Conservation (phyloP, 768 basidiomycete species). For the Pleurotus djamor region DNA sequence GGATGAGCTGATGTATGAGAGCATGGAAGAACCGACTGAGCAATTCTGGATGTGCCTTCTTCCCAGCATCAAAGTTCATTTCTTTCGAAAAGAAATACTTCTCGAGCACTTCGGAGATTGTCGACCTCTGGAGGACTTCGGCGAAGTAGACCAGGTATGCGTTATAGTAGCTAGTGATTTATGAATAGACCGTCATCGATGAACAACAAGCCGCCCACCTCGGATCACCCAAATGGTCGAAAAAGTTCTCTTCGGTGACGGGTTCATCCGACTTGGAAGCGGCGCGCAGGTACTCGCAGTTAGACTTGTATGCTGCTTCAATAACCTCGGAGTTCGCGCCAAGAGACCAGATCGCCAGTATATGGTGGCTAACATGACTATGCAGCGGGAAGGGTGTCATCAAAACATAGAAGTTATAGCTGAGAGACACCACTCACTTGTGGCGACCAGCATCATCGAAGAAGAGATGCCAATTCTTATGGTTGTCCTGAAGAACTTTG, state of each 20-base stretch:
- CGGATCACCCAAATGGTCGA: slow-evolving; percentile 55
- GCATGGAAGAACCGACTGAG: slow-evolving; percentile 54
- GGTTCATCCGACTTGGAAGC: slow-evolving; percentile 39
- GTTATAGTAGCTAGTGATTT: slow-evolving; percentile 45
- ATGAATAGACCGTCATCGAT: neutral
- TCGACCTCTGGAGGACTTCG: slow-evolving; percentile 36
- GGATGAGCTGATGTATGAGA: slow-evolving; percentile 64
- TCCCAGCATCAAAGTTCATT: slow-evolving; percentile 36
- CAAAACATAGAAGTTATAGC: slow-evolving; percentile 29
- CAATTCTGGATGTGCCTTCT: slow-evolving; percentile 34
- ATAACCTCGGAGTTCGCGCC: slow-evolving; percentile 46
- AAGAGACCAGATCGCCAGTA: slow-evolving; percentile 57
- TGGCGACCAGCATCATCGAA: slow-evolving; percentile 40
- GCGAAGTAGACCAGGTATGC: slow-evolving; percentile 59
- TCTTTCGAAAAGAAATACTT: slow-evolving; percentile 56
- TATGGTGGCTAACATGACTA: slow-evolving; percentile 55
- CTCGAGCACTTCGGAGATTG: slow-evolving; percentile 45
- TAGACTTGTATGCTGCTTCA: slow-evolving; percentile 32
- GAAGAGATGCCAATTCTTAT: slow-evolving; percentile 52
- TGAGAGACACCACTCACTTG: slow-evolving; percentile 24
- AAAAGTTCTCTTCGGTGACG: slow-evolving; percentile 47
- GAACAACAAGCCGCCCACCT: slow-evolving; percentile 29
- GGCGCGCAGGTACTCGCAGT: slow-evolving; percentile 26
- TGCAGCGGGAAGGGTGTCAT: neutral
- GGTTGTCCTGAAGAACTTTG: slow-evolving; percentile 45